Evolutionary conservation across 768 basidiomycete species (phyloP), one percentile per base, ranked within the genome.

Genomic region (Dioszegia hungarica): DNA sequence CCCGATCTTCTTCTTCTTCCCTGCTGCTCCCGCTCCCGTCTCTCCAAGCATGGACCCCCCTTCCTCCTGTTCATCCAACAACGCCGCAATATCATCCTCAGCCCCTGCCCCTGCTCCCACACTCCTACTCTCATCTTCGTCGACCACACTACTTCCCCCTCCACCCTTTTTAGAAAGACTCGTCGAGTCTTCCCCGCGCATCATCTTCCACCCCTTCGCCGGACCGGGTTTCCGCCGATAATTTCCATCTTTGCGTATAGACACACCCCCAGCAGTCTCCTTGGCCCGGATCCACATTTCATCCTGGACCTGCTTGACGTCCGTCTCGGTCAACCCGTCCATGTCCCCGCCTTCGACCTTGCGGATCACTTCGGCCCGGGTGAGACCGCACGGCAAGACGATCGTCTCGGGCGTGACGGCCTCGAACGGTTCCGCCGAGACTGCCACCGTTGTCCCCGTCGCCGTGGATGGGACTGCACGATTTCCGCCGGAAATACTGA

Each of bases 191-290:
- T 52, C 51, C 20, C 59, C 56, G 20, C 63, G 37, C 24, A 69
- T 54, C 56, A 66, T 56, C 56, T 71, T 64, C 67, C 65, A 67
- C 20, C 74, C 65, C 59, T 75, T 64, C 36, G 68, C 57, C 3
- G 74, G 74, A 19, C 74, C 74, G 36, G 74, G 74, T 47, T 75
- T 75, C 53, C 66, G 64, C 17, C 74, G 57, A 2, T 67, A 50
- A 24, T 64, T 66, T 5, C 74, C 74, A 49, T 75, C 74, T 54
- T 75, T 75, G 40, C 72, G 68, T 1, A 65, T 60, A 2, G 56
- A 54, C 3, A 62, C 62, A 34, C 56, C 59, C 6, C 60, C 63
- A 15, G 50, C 56, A n/a, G 46, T 44, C 24, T 50, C 57, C 34
- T 59, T 63, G 52, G 61, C 53, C 38, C 66, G 22, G 40, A 61